Conservation (phyloP, 164 flowering plant genomes). For the Dillenia turbinata region DNA sequence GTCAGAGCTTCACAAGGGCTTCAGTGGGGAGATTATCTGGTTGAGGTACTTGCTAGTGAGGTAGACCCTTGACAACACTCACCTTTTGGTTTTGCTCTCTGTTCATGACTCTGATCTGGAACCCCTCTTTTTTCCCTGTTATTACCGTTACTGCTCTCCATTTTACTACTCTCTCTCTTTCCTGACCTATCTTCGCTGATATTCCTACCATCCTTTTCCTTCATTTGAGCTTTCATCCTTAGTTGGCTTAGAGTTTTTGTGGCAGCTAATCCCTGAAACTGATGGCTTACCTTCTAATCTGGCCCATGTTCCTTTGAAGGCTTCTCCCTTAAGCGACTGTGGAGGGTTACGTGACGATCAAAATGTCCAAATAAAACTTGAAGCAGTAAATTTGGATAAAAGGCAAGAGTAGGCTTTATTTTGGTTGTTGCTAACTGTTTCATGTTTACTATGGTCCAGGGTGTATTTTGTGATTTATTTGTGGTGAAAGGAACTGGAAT, state of each 20-base stretch:
- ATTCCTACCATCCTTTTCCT: no score
- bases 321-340: conserved; percentile 89
- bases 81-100: neutral
- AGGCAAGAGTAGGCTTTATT: neutral
- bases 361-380: conserved; percentile 68
- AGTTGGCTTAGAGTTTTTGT: conserved; percentile 82
- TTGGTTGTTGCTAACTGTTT: neutral
- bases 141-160: no score
- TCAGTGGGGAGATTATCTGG: conserved; percentile 11
- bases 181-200: no score
- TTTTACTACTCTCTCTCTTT: no score
- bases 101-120: neutral
- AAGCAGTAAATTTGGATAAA: conserved; percentile 29
- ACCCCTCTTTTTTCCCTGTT: neutral
- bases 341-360: conserved; percentile 89
- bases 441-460: conserved; percentile 41
- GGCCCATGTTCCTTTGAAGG: conserved; percentile 83
- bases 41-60: conserved; percentile 18
- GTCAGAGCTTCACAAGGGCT: conserved; percentile 11
- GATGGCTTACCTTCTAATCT: conserved; percentile 63
- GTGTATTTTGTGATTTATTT: conserved; percentile 71
- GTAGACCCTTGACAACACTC: conserved; percentile 7
- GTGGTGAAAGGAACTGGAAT: conserved; percentile 79
- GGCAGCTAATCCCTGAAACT: conserved; percentile 70
- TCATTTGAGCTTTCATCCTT: conserved; percentile 42